Conservation (phyloP, 2,329 filamentous ascomycete species). For the Epichloe sylvatica region DNA sequence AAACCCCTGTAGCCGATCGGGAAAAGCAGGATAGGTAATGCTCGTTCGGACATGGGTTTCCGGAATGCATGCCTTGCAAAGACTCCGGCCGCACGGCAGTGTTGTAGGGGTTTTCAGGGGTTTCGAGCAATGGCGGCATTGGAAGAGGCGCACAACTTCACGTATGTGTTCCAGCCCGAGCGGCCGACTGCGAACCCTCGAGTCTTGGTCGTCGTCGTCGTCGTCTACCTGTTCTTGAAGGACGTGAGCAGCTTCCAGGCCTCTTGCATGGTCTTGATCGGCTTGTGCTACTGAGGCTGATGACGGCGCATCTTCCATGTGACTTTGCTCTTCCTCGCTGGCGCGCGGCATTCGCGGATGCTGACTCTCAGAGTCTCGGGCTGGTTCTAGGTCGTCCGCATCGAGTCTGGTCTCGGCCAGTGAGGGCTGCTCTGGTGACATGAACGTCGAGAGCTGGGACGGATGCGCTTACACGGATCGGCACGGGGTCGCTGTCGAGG, state of each 20-base stretch:
- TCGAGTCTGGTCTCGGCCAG: constrained; percentile 4
- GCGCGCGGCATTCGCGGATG: neutral
- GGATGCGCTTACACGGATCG: no score
- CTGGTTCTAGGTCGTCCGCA: constrained; percentile 4
- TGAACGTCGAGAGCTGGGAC: constrained; percentile 3
- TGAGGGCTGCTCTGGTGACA: constrained; percentile 6
- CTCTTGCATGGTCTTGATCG: neutral
- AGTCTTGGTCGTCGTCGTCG: neutral
- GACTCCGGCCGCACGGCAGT: constrained; percentile 65
- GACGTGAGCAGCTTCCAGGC: neutral
- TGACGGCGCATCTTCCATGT: neutral
- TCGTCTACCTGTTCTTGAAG: neutral
- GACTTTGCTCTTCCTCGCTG: neutral
- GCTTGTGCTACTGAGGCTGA: neutral
- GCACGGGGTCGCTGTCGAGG: no score
- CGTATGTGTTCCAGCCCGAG: constrained; percentile 10
- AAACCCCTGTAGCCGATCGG: constrained; percentile 55
- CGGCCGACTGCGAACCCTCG: neutral
- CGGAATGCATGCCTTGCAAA: constrained; percentile 67
- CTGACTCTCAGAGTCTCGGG: neutral
- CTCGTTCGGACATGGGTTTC: constrained; percentile 47
- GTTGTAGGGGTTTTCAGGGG: constrained; percentile 57
- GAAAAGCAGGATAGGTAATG: constrained; percentile 63
- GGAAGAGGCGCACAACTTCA: constrained; percentile 50
- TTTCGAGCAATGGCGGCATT: constrained; percentile 61